phyloP scores from a whole-genome alignment of 2,329 filamentous ascomycete species.

The Trichoderma sp. region DNA sequence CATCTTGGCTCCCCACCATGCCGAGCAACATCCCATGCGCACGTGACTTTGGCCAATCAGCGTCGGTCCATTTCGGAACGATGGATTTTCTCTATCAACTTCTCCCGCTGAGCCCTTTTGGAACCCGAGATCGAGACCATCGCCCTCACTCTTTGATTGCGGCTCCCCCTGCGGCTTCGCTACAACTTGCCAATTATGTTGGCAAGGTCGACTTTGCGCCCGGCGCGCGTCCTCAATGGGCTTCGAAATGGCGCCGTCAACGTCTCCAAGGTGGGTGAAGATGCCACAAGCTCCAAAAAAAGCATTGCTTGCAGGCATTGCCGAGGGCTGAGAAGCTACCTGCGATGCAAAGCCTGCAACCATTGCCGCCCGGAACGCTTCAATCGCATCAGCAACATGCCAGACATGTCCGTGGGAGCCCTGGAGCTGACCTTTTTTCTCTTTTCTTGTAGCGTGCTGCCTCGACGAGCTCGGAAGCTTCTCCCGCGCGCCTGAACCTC shows the following conservation, averaged over 20 bases:
- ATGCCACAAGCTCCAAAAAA: conserved; percentile 33
- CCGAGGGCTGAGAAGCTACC: conserved; percentile 33
- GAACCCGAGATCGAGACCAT: conserved; percentile 39
- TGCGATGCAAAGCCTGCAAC: conserved; percentile 25
- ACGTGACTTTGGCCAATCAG: conserved; percentile 42
- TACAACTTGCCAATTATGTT: conserved; percentile 69
- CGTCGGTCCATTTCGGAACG: conserved; percentile 43
- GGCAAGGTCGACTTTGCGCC: conserved; percentile 86
- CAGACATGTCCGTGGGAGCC: conserved; percentile 21
- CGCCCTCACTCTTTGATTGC: conserved; percentile 35
- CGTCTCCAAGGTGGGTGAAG: conserved; percentile 64
- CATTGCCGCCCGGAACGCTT: conserved; percentile 23
- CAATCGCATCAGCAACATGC: conserved; percentile 30
- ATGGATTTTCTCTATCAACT: conserved; percentile 43
- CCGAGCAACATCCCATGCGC: conserved; percentile 21
- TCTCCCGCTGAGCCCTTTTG: conserved; percentile 40
- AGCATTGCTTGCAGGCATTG: conserved; percentile 20
- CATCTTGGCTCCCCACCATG: neutral
- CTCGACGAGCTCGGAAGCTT: conserved; percentile 70
- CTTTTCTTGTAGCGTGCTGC: conserved; percentile 52
- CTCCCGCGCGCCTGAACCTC: conserved; percentile 78
- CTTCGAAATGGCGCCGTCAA: conserved; percentile 70
- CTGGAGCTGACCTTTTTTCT: conserved; percentile 38
- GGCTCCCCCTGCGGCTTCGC: conserved; percentile 36
- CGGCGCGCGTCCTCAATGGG: conserved; percentile 79